phyloP scores from a whole-genome alignment of 2,329 filamentous ascomycete genomes.

The Penicillium fuscoglaucum region DNA sequence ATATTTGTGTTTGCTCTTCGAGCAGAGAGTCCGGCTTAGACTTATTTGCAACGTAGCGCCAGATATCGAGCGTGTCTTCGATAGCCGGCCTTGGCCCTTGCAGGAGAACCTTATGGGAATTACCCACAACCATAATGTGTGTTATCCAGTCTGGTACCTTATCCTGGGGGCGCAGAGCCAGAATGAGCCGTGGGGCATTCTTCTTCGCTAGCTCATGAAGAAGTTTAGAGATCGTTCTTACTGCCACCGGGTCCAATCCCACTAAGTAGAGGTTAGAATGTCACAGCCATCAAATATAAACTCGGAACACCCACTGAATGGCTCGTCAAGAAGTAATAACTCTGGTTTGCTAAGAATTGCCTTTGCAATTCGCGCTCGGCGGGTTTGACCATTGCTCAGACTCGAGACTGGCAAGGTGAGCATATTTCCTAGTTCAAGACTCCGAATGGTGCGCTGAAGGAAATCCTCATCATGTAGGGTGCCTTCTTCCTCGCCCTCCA shows the following conservation, averaged over 20 bases:
- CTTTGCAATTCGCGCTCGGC: conserved; percentile 82
- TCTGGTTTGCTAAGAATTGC: conserved; percentile 77
- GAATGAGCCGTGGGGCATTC: conserved; percentile 68
- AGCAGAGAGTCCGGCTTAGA: neutral
- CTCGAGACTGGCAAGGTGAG: conserved; percentile 82
- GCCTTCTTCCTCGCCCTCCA: conserved; percentile 55
- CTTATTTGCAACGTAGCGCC: conserved; percentile 25
- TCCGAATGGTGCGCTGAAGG: conserved; percentile 64
- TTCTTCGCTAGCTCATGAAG: conserved; percentile 67
- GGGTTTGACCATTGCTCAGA: conserved; percentile 89
- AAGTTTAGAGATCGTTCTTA: conserved; percentile 68
- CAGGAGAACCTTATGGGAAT: conserved; percentile 63
- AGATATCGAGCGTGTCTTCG: conserved; percentile 41
- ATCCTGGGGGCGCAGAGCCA: conserved; percentile 83
- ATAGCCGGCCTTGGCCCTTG: conserved; percentile 68
- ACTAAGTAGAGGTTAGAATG: conserved; percentile 47
- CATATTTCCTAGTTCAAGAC: conserved; percentile 68
- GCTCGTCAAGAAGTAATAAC: conserved; percentile 83
- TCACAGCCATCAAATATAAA: conserved; percentile 1
- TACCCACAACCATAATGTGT: conserved; percentile 71
- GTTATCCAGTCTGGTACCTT: conserved; percentile 87
- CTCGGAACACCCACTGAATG: conserved; percentile 63
- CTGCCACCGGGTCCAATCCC: conserved; percentile 85
- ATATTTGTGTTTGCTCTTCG: conserved; percentile 11
- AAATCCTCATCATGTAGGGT: conserved; percentile 52